Evolutionary conservation across 2,329 filamentous ascomycete species (phyloP), one percentile per base, ranked within the genome.

Genomic region (Microdochium trichocladiopsis): DNA sequence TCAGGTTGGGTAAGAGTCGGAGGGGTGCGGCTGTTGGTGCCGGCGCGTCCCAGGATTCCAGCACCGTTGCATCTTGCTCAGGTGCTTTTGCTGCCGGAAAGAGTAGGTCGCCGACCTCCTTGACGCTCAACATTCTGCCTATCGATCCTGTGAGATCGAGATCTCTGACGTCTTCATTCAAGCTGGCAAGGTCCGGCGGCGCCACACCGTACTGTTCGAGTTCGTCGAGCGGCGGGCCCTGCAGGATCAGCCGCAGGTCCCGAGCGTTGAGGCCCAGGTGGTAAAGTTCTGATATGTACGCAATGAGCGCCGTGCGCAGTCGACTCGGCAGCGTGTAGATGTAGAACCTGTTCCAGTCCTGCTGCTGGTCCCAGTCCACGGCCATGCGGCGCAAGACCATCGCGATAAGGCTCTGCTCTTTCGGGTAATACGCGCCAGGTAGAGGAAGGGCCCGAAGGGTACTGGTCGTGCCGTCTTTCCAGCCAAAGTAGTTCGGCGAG

Each of bases 311-410:
- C 31, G 73, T 69, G 53, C 81, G 75, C 36, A 84, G 58, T 52
- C 76, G 72, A 37, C 72, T 77, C 4, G 81, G 80, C 37, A 86
- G 60, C 43, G 74, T 73, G 53, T 77, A 78, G 47, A 86, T 65
- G 61, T 83, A 76, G 56, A 83, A 76, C 53, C 71, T 74, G 60
- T 83, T 77, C 65, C 80, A 84, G 36, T 73, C 69, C 22, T 72
- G 69, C 57, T 84, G 78, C 51, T 76, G 69, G 16, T 72, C 69
- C 82, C 82, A 86, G 55, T 82, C 73, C 2, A 63, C 57, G 4
- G 74, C 79, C 57, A 85, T 72, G 48, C 64, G 68, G 53, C 74
- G 71, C 51, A 86, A 64, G 22, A 74, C 66, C 24, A 76, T 63
- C 57, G 79, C 79, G 51, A 80, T 70, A 50, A 86, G 61, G 59